Percentiles rank a stretch among this genome's conserved stretches.
Conservation (phyloP, 179 eudicot species). For the Beta lomatogona region DNA sequence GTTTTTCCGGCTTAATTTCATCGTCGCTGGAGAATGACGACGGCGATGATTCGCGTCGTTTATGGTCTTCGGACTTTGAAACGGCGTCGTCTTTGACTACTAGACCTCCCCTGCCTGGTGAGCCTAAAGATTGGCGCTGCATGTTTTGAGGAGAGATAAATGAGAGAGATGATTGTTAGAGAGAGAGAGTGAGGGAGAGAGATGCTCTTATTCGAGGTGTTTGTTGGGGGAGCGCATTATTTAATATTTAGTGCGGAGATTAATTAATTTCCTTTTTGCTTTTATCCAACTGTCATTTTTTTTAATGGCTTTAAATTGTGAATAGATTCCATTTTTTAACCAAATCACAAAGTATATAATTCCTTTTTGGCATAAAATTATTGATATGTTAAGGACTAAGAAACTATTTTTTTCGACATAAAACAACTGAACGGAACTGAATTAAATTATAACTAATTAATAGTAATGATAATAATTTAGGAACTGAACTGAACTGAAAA, state of each 20-base stretch:
- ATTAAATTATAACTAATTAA: too few relatives aligned
- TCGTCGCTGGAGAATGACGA: slow-evolving; percentile 33
- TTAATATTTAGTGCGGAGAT: neutral
- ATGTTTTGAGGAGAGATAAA: slow-evolving; percentile 38
- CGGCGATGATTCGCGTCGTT: slow-evolving; percentile 33
- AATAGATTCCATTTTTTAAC: too few relatives aligned
- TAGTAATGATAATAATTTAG: too few relatives aligned
- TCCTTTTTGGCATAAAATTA: too few relatives aligned
- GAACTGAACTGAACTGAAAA: too few relatives aligned
- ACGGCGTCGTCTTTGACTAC: slow-evolving; percentile 18
- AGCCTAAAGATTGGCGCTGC: slow-evolving; percentile 89
- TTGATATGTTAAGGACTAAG: too few relatives aligned
- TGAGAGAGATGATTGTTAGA: slow-evolving; percentile 29
- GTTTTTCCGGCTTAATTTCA: slow-evolving; percentile 54
- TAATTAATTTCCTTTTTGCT: neutral
- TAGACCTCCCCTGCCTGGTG: slow-evolving; percentile 44
- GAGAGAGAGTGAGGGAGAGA: slow-evolving; percentile 11
- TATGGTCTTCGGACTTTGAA: slow-evolving; percentile 29
- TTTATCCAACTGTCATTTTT: neutral
- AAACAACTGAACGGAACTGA: too few relatives aligned
- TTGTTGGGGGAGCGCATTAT: slow-evolving; percentile 15
- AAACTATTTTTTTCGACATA: too few relatives aligned
- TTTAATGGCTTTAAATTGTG: too few relatives aligned
- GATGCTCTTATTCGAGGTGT: slow-evolving; percentile 19
- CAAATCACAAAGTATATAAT: too few relatives aligned